Evolutionary conservation across 495 filamentous ascomycete species (phyloP), one percentile per base, ranked within the genome.

Genomic region (Echria macrotheca): DNA sequence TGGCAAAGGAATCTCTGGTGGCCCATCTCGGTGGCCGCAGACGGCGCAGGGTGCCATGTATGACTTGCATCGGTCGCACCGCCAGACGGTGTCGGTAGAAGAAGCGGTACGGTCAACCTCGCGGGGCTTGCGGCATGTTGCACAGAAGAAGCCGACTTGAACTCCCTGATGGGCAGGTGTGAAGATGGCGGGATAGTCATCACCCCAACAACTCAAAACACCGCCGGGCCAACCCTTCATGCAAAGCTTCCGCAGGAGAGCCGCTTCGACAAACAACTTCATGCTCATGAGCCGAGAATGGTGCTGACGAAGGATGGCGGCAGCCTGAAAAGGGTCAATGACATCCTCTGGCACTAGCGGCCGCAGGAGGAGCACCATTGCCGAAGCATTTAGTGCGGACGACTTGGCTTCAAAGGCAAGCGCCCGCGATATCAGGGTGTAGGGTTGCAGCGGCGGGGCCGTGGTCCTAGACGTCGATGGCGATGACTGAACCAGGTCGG

Each of bases 181-280:
- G 51, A 81, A 83, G 10, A 90, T 74, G 8, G 78, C 63, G 1
- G 78, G 72, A 57, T 85, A 86, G 15, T 73, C 66, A 0, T 70
- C 66, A 1, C 70, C 70, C 62, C 64, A 71, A 8, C 48, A 42
- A 0, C 67, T 60, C 19, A 76, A 58, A 1, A 37, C 21, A 5
- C 66, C 72, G 25, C 60, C 60, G 0, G 71, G 70, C 73, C 57
- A 80, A 41, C 57, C 77, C 18, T 69, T 57, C 42, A 72, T 76
- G 50, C 80, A 85, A 22, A 84, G 69, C 23, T 86, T 81, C 3
- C 86, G 83, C 11, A 90, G 73, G 24, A 84, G 71, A 5, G 83
- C 75, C 17, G 86, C 84, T 57, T 87, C 81, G 29, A 79, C 60
- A 57, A 83, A 81, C 60, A 88, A 75, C 35, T 76, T 75, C 56